Evolutionary conservation across 2,329 filamentous ascomycete species (phyloP), one percentile per base, ranked within the genome.

Genomic region (Cladophialophora yegresii): DNA sequence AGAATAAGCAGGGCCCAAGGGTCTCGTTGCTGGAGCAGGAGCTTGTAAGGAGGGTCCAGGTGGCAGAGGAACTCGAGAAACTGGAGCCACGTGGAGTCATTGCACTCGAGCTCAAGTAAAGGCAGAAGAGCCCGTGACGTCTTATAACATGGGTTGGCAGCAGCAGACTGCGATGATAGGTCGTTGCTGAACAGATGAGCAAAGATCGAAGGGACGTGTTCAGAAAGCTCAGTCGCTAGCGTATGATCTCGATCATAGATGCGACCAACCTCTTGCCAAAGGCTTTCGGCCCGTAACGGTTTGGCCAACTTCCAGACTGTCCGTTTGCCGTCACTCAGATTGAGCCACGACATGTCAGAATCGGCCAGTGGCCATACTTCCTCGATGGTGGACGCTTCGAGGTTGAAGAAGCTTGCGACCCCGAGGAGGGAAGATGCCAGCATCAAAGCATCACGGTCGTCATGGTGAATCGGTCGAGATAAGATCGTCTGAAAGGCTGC

Each of bases 341-440:
- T 82, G 1, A 88, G 71, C 86, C 86, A 89, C 69, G 84, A 78
- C 1, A 88, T 75, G 66, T 87, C 83, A 0, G 75, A 64, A 0
- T 75, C 75, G 43, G 78, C 81, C 1, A 89, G 74, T 0, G 86
- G 86, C 86, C 86, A 89, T 1, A 82, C 77, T 61, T 83, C 73
- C 56, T 80, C 73, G 0, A 83, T 75, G 0, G 75, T 72, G 54
- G 56, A 58, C 1, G 76, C 75, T 51, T 82, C 78, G 0, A 78
- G 73, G 1, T 75, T 77, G 0, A 78, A 74, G 64, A 82, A 81
- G 0, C 75, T 67, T 1, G 81, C 53, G 1, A 82, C 70, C 1
- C 74, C 76, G 0, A 83, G 67, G 7, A 77, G 74, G 78, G 76
- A 3, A 64, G 62, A 36, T 77, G 80, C 68, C 26, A 58, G 45